Conservation (phyloP, 441 rosid species). For the Populus hybrid region DNA sequence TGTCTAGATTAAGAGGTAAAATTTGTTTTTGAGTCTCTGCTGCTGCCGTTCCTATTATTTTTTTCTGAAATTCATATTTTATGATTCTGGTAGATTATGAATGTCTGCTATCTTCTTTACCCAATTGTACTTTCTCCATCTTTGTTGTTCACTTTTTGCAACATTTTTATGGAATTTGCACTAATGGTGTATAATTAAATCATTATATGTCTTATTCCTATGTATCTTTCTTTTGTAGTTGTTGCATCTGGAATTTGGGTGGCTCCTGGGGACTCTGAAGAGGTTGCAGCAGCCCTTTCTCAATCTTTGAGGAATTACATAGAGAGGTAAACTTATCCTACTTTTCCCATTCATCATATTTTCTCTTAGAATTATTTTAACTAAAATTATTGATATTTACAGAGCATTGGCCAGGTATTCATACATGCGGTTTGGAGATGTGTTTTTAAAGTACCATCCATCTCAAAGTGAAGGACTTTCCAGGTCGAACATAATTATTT, state of each 20-base stretch:
- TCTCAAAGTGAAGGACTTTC: constrained; percentile 71
- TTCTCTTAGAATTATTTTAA: neutral
- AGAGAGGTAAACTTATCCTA: constrained; percentile 64
- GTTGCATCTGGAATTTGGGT: constrained; percentile 97
- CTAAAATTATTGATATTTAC: constrained; percentile 30
- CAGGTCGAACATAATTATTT: constrained; percentile 49
- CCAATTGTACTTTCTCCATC: neutral
- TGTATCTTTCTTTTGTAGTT: constrained; percentile 43
- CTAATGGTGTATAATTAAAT: constrained; percentile 8
- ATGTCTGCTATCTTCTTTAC: constrained; percentile 1
- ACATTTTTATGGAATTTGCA: constrained; percentile 1
- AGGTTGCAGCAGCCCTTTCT: constrained; percentile 94
- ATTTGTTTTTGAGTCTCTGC: constrained; percentile 9
- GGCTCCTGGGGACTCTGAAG: constrained; percentile 99
- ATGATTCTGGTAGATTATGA: neutral
- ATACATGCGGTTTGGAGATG: constrained; percentile 97
- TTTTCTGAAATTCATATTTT: neutral
- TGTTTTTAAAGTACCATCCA: constrained; percentile 79
- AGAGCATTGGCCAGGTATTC: constrained; percentile 76
- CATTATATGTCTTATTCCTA: neutral
- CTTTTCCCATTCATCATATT: constrained; percentile 15
- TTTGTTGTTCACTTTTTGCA: neutral
- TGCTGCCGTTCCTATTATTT: neutral
- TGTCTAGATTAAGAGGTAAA: constrained; percentile 86
- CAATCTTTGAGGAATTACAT: constrained; percentile 87